Evolutionary conservation across 2,329 filamentous ascomycete species (phyloP).

Genomic region (Camillea tinctor): DNA sequence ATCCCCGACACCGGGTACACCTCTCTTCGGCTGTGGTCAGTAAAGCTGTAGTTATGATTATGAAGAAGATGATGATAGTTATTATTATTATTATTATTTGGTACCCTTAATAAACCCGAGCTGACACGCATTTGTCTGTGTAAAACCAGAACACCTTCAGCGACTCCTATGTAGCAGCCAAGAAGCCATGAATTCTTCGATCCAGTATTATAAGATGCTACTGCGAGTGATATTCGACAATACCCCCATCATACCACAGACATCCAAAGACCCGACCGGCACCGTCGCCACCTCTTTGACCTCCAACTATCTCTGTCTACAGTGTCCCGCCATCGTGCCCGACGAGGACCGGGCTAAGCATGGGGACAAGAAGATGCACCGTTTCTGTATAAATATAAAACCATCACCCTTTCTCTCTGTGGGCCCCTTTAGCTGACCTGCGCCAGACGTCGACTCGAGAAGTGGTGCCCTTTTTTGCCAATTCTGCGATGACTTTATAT

Average conservation of each 20-base stretch:
- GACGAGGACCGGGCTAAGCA: conserved; percentile 66
- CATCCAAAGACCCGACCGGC: conserved; percentile 57
- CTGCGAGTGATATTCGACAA: conserved; percentile 69
- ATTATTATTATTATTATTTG: too few species aligned
- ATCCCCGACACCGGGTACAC: conserved; percentile 55
- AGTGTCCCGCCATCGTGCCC: conserved; percentile 68
- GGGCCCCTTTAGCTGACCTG: conserved; percentile 2
- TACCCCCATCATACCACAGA: conserved; percentile 63
- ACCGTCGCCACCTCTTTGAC: conserved; percentile 60
- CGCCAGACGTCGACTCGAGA: conserved; percentile 71
- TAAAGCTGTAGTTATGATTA: too few species aligned
- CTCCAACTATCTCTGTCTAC: conserved; percentile 69
- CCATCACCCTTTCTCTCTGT: too few species aligned
- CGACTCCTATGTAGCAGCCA: conserved; percentile 60
- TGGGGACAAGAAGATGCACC: conserved; percentile 66
- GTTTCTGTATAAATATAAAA: conserved; percentile 59
- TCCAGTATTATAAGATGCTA: conserved; percentile 70
- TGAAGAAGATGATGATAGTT: too few species aligned
- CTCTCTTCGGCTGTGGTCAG: conserved; percentile 65
- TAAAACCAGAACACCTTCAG: conserved; percentile 71
- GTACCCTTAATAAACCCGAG: conserved; percentile 1
- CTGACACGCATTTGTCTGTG: conserved; percentile 25
- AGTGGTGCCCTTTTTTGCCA: conserved; percentile 76
- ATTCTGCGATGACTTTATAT: conserved; percentile 79
- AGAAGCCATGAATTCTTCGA: conserved; percentile 65